Base-by-base conservation (phyloP, 108 stramenopile genomes). In the Nitzschia putrida region DNA sequence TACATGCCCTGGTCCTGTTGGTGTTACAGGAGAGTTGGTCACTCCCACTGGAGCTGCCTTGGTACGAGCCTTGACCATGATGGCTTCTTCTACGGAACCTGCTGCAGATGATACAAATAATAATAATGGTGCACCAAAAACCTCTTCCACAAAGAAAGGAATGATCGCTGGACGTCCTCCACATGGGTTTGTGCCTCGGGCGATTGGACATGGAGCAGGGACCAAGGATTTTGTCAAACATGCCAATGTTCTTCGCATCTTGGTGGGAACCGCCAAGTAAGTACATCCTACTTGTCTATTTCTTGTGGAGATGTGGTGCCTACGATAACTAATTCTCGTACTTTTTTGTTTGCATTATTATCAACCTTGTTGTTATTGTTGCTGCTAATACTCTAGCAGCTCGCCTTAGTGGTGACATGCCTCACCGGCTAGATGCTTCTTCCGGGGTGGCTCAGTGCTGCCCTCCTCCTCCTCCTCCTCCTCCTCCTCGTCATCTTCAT, bases 1-100 rank as follows among this genome's bases (percentile, higher is more conserved):
- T 1, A 88, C 84, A 8, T 90, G 88, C 65, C 87, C 87, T 0
- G 96, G 95, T 16, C 96, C 96, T 3, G 71, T 49, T 16, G 89
- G 84, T 24, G 79, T 87, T 7, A 88, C 85, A 0, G 92, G 90
- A 26, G 95, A 97, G 59, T 74, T 97, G 43, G 95, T 96, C 8
- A 97, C 97, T 8, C 97, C 97, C 0, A 96, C 97, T 12, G 97
- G 89, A 8, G 94, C 91, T 4, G 94, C 95, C 2, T 66, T 97
- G 67, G 69, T 97, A 64, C 76, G 88, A 53, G 88, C 84, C 2
- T 70, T 96, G 83, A 80, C 80, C 7, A 73, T 81, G 42, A 72
- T 52, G 6, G n/a, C n/a, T n/a, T n/a, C n/a, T n/a, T 29, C 61
- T 9, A 9, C 11, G 13, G 44, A 44, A 11, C 44, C 44, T 11